Evolutionary conservation across 176 grass and related monocot species (phyloP), one percentile per base, ranked within the genome.

Genomic region (Aechmea fasciata): DNA sequence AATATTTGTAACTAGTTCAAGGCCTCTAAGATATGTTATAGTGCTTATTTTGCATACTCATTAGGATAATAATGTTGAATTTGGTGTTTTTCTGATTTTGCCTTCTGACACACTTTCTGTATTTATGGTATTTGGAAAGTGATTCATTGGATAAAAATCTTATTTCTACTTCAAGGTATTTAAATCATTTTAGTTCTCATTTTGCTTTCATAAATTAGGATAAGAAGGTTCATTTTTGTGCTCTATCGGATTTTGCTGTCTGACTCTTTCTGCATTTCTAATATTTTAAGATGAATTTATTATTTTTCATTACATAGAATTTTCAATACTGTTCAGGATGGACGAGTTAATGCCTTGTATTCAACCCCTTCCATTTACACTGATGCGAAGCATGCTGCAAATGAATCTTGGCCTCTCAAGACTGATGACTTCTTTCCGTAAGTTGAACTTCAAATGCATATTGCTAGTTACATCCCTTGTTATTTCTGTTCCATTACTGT

Each of bases 341-440:
- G 93, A 50, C 93, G 93, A 77, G 71, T 96, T 28, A 96, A 96
- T 85, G 93, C 83, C 23, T 81, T 96, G 73, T 96, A 96, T 85
- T 96, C 93, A n/a, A 96, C 93, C 69, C 93, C 93, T 74, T 96
- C 93, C 55, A 87, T 96, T 82, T 96, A 96, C 70, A 96, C 93
- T 50, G 88, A 96, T 83, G 93, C 93, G 41, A 96, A 96, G 79
- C 87, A 87, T 79, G 81, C 86, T 66, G 57, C 82, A 78, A 87
- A 90, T 71, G 93, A 87, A 69, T 64, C 74, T 18, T 96, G 93
- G 89, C 93, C 93, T 83, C 74, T 96, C 41, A 96, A 96, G 80
- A 89, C 83, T n/a, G 85, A 83, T 77, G 93, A 96, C 81, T 96
- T 96, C 86, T 96, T 96, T 73, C 93, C 93, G 89, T 96, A 18